Evolutionary conservation across 148 eudicot genomes (phyloP).

Genomic region (Dysphania ambrosioides): DNA sequence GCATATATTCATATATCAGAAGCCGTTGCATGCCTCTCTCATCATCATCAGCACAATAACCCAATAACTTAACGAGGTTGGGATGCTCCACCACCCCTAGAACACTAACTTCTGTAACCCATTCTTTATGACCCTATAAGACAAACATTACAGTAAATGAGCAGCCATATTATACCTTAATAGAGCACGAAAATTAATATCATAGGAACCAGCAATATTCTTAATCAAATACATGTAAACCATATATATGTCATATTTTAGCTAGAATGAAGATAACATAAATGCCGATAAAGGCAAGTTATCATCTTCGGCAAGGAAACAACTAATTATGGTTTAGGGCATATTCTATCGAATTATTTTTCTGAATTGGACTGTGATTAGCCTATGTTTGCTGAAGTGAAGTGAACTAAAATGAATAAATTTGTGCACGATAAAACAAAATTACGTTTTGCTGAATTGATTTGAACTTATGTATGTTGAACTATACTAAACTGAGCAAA

Average conservation of each 20-base stretch:
- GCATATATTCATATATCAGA: constrained; percentile 85
- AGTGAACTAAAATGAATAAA: not conserved
- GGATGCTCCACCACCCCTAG: constrained; percentile 92
- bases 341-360: too few species aligned
- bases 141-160: constrained; percentile 9
- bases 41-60: constrained; percentile 95
- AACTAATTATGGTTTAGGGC: too few species aligned
- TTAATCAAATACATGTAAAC: not conserved
- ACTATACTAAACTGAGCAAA: not conserved
- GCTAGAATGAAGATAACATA: not conserved
- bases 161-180: not conserved
- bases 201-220: not conserved
- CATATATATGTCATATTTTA: not conserved
- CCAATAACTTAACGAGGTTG: constrained; percentile 81
- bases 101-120: constrained; percentile 91
- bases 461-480: not conserved
- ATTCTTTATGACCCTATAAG: constrained; percentile 90
- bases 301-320: too few species aligned
- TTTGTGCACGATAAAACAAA: too few species aligned
- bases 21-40: constrained; percentile 97
- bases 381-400: not conserved
- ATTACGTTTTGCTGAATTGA: too few species aligned
- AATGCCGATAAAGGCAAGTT: not conserved
- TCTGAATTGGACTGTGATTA: not conserved
- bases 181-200: not conserved